Percentiles rank a stretch among this genome's conserved stretches.
Evolutionary conservation across 768 basidiomycete species (phyloP).

Genomic region (Austroboletus eburneus): DNA sequence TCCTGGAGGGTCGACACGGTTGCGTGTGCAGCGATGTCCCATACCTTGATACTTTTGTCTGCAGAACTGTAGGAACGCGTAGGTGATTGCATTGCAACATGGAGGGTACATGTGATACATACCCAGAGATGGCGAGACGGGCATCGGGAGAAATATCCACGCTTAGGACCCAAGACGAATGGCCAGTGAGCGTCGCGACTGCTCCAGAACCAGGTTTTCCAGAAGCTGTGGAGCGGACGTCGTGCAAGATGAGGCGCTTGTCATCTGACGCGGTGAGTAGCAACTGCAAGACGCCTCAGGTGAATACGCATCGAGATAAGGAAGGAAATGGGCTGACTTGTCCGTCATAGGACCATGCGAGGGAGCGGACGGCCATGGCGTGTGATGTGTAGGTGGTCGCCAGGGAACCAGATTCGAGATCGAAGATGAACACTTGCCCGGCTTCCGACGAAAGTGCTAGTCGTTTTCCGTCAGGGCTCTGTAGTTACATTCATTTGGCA

Average conservation of each 20-base stretch:
- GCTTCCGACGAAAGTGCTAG: constrained; percentile 80
- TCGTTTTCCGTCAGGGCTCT: constrained; percentile 87
- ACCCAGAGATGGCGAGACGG: constrained; percentile 79
- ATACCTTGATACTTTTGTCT: constrained; percentile 82
- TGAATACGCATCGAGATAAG: neutral
- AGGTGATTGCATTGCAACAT: neutral
- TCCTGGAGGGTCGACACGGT: constrained; percentile 77
- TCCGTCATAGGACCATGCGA: constrained; percentile 88
- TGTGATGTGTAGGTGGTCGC: constrained; percentile 77
- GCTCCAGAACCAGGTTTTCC: constrained; percentile 64
- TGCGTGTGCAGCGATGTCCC: constrained; percentile 74
- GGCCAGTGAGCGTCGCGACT: constrained; percentile 82
- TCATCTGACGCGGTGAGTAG: constrained; percentile 91
- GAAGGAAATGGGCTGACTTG: constrained; percentile 49
- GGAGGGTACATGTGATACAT: constrained; percentile 42
- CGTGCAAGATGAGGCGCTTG: constrained; percentile 85
- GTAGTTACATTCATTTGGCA: constrained; percentile 4
- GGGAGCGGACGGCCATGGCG: constrained; percentile 82
- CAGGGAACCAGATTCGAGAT: constrained; percentile 64
- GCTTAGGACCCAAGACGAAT: constrained; percentile 88
- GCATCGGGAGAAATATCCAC: constrained; percentile 80
- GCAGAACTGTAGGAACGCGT: constrained; percentile 51
- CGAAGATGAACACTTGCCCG: constrained; percentile 87
- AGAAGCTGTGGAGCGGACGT: constrained; percentile 68
- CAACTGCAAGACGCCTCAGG: constrained; percentile 44